Evolutionary conservation across 495 filamentous ascomycete genomes (phyloP), one percentile per base, ranked within the genome.

Genomic region (Penicillium flavigenum): DNA sequence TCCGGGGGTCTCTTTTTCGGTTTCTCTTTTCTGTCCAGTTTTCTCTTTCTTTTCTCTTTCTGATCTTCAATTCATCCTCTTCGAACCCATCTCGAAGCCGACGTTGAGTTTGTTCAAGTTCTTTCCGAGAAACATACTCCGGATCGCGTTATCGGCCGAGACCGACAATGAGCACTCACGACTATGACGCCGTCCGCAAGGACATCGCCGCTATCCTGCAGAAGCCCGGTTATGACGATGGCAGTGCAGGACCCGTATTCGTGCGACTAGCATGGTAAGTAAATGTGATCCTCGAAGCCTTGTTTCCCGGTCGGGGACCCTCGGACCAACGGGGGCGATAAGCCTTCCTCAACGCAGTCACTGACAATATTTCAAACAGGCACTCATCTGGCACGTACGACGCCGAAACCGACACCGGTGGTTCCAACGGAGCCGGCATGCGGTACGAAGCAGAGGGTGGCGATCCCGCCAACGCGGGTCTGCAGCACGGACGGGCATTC

Each of bases 361-460:
- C 46, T 55, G 64, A 60, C 58, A 24, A 34, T 20, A 34, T 57
- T 31, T 22, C 44, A 17, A 8, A 29, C 52, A 81, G 79, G 79
- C 83, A 87, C 72, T 80, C 81, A 41, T 68, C 84, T 1, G 83
- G 84, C 14, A 86, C 83, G 0, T 86, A 87, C 68, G 80, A 83
- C 64, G 69, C 72, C 22, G 73, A 75, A 39, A 77, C 81, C 38
- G 78, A 83, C 65, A 86, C 83, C 1, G 84, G 84, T 36, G 83
- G 84, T 22, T 83, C 79, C 9, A 86, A 86, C 61, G 83, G 84
- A 58, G 83, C 84, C 1, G 83, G 83, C 36, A 87, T 85, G 83
- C 79, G 83, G 10, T 86, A 85, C 63, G 83, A 87, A 71, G 72
- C 74, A 2, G 83, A 85, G 66, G 83, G 82, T 51, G 83, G 83